phyloP scores from a whole-genome alignment of 139 green algal genomes.

The Auxenochlorella pyrenoidosa region DNA sequence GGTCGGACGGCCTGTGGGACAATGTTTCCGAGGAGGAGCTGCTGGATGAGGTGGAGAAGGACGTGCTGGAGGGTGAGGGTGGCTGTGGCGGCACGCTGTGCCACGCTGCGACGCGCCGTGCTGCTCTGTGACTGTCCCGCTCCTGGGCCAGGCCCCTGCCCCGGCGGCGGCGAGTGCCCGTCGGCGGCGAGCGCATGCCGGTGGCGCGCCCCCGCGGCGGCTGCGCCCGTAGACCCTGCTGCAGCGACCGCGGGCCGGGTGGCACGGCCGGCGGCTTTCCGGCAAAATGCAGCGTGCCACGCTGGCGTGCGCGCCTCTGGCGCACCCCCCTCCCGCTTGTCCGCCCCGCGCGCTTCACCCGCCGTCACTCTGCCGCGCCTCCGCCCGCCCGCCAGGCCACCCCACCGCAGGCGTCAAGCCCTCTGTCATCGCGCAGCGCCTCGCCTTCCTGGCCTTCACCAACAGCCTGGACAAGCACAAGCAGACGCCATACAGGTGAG shows the following conservation, averaged over 20 bases:
- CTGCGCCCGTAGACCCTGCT: background rate
- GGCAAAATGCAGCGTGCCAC: no score
- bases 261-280: no score
- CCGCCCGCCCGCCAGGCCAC: background rate
- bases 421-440: slow-evolving; percentile 56
- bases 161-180: no score
- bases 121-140: no score
- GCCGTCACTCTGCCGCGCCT: background rate
- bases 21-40: slow-evolving; percentile 87
- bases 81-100: slow-evolving; percentile 13
- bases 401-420: slow-evolving; percentile 30
- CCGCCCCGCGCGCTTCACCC: background rate
- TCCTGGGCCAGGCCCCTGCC: no score
- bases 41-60: slow-evolving; percentile 46
- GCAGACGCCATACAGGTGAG: slow-evolving; percentile 82
- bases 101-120: background rate
- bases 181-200: no score
- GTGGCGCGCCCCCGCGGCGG: background rate
- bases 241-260: no score
- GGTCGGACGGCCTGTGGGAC: slow-evolving; percentile 92
- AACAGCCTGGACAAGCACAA: slow-evolving; percentile 74
- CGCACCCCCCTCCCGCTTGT: background rate
- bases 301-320: background rate
- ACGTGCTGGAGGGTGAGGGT: slow-evolving; percentile 26
- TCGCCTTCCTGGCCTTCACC: slow-evolving; percentile 75